phyloP scores from a whole-genome alignment of 352 stramenopile genomes.

The Peronospora farinosa region DNA sequence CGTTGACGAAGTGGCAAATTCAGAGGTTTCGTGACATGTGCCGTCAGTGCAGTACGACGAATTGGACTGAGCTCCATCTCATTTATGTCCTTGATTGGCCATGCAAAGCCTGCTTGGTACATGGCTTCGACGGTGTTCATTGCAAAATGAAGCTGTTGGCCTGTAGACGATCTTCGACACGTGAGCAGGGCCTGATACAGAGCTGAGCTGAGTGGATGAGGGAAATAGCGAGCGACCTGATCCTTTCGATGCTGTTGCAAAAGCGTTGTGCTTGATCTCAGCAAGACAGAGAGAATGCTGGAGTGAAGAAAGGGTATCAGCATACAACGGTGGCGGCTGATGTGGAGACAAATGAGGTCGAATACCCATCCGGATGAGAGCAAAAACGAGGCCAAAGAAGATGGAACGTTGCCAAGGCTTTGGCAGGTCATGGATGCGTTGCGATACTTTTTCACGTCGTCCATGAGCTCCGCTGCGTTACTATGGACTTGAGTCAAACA shows the following conservation, averaged over 20 bases:
- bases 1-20: slow-evolving; percentile 24
- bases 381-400: slow-evolving; percentile 16
- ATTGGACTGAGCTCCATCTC: slow-evolving; percentile 2
- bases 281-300: slow-evolving; percentile 11
- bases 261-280: slow-evolving; percentile 7
- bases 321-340: slow-evolving; percentile 19
- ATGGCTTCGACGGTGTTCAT: slow-evolving; percentile 20
- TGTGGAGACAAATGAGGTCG: slow-evolving; percentile 1
- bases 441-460: slow-evolving; percentile 21
- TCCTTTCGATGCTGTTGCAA: slow-evolving; percentile 8
- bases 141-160: slow-evolving; percentile 3
- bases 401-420: slow-evolving; percentile 16
- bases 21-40: slow-evolving; percentile 8
- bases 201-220: slow-evolving; percentile 9
- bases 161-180: slow-evolving; percentile 6
- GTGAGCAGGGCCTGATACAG: slow-evolving; percentile 17
- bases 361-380: slow-evolving; percentile 17
- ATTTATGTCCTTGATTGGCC: slow-evolving; percentile 4
- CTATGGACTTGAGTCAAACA: not conserved
- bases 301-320: slow-evolving; percentile 8
- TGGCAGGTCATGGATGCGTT: slow-evolving; percentile 10
- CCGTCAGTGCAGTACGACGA: not conserved
- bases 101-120: slow-evolving; percentile 13
- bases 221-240: slow-evolving; percentile 11
- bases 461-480: not conserved